A percentile compares a stretch with the other conserved stretches of the same genome.
These are phyloP conservation scores for Kodamaea hsintzibuensis DNA, from an alignment of 805 yeast genomes.

Conservation along the genomic window DNA sequence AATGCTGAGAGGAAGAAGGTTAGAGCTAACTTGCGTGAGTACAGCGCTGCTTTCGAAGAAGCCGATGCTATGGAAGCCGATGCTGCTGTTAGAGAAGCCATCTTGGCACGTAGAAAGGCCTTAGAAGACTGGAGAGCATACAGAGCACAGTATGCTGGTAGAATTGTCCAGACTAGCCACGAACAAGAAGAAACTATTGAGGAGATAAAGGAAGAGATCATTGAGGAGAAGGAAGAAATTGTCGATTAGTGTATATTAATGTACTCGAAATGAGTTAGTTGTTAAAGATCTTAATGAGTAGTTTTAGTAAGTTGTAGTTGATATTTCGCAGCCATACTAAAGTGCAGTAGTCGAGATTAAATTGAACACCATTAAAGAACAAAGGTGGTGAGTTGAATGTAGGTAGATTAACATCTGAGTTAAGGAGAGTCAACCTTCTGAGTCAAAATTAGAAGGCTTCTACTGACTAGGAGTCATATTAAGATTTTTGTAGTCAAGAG, in stretches of 20 bases:
- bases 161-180: constrained; percentile 46
- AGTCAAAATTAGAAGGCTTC: no score
- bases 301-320: background rate
- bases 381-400: no score
- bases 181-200: constrained; percentile 59
- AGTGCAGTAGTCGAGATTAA: no score
- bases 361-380: no score
- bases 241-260: constrained; percentile 40
- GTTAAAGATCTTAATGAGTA: background rate
- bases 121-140: constrained; percentile 85
- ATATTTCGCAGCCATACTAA: background rate
- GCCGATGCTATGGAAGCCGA: constrained; percentile 94
- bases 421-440: no score
- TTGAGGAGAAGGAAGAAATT: constrained; percentile 72
- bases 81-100: constrained; percentile 86
- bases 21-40: constrained; percentile 83
- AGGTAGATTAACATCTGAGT: no score
- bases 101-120: constrained; percentile 76
- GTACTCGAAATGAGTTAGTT: background rate
- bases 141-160: constrained; percentile 50
- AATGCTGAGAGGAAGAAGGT: constrained; percentile 86
- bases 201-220: constrained; percentile 74
- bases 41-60: constrained; percentile 91
- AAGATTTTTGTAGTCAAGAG: no score
- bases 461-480: no score